phyloP scores from a whole-genome alignment of 495 filamentous ascomycete genomes.

The Rhizodiscina lignyota region DNA sequence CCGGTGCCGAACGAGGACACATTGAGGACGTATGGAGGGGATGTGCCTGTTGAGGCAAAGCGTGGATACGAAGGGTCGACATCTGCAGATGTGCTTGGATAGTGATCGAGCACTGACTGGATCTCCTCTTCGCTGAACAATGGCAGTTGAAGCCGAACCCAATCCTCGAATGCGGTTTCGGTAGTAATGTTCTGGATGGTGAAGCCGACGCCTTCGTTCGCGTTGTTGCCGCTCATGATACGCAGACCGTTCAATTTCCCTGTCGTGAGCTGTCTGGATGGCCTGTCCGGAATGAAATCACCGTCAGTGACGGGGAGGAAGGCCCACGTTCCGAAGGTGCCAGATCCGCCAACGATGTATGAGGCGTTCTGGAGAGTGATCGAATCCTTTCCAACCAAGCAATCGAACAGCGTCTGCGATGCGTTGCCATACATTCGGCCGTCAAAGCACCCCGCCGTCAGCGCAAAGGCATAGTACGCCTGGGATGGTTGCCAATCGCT shows the following conservation, averaged over 20 bases:
- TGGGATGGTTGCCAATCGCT: slow-evolving; percentile 21
- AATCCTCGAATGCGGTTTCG: slow-evolving; percentile 6
- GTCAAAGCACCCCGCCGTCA: too few species aligned
- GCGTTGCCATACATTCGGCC: too few species aligned
- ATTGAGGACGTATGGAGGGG: slow-evolving; percentile 8
- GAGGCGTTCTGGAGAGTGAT: slow-evolving; percentile 38
- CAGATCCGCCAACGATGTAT: slow-evolving; percentile 27
- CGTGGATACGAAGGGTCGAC: slow-evolving; percentile 4
- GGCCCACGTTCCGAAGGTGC: slow-evolving; percentile 33
- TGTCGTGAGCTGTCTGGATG: slow-evolving; percentile 31
- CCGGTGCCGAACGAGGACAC: slow-evolving; percentile 11
- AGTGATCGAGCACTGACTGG: slow-evolving; percentile 2
- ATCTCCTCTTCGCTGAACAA: background rate
- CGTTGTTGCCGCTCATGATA: slow-evolving; percentile 29
- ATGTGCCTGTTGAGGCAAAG: slow-evolving; percentile 9
- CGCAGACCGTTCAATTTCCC: slow-evolving; percentile 35
- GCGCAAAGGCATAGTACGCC: too few species aligned
- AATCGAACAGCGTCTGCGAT: slow-evolving; percentile 36
- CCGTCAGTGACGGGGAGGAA: slow-evolving; percentile 51
- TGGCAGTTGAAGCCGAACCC: background rate
- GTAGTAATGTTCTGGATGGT: slow-evolving; percentile 6
- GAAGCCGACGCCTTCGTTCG: slow-evolving; percentile 18
- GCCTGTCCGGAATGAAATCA: slow-evolving; percentile 33
- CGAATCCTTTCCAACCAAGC: slow-evolving; percentile 35
- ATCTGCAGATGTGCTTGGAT: too few species aligned